phyloP scores from a whole-genome alignment of 2,329 filamentous ascomycete species.

The Sporothrix luriei region DNA sequence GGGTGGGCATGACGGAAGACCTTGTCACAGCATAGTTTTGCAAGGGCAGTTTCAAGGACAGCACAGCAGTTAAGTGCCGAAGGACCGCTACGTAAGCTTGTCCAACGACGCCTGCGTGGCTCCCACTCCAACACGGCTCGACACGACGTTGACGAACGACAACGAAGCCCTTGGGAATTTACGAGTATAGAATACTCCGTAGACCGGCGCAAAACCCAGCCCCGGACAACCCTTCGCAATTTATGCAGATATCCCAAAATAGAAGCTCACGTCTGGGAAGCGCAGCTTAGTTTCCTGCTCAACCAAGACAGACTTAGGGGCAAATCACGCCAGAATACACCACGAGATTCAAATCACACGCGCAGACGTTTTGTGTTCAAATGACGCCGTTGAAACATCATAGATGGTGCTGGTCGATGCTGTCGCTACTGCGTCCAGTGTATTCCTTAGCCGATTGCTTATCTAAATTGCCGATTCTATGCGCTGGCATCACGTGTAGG shows the following conservation, averaged over 20 bases:
- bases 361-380: no score
- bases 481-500: constrained; percentile 30
- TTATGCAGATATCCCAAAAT: background rate
- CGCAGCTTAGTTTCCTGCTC: no score
- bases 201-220: background rate
- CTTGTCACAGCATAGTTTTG: no score
- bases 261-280: background rate
- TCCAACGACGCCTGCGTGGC: no score
- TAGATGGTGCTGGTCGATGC: background rate
- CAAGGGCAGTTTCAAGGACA: no score
- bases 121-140: background rate
- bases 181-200: background rate
- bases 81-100: no score
- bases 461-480: constrained; percentile 28
- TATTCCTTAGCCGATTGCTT: background rate
- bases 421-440: background rate
- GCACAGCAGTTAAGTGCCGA: no score
- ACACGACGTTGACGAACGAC: background rate
- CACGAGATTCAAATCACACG: no score
- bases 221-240: background rate
- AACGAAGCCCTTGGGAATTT: background rate
- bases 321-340: no score
- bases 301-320: no score
- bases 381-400: background rate
- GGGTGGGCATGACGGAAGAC: no score